Base-by-base conservation (phyloP, 1,139 yeast genomes). In the Sugiyamaella castrensis region DNA sequence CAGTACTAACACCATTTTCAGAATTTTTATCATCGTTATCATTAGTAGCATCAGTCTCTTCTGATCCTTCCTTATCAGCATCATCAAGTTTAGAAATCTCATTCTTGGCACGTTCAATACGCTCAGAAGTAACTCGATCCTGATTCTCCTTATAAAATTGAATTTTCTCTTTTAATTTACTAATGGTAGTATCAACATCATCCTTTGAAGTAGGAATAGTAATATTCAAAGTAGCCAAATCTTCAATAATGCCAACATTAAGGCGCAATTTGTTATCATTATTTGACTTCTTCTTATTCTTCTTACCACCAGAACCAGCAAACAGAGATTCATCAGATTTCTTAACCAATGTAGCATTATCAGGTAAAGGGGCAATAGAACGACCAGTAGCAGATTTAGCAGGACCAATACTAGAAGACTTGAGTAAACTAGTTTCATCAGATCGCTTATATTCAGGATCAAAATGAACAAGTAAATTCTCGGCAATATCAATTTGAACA, bases 131-230 rank as follows among this genome's bases (percentile, higher is more conserved):
- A 65, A 84, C 89, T 55, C 82, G 87, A 53, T 82, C 91, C 73
- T 89, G 95, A 70, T 83, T 82, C 47, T 77, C 77, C 69, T 79
- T 75, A 71, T 80, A 86, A 58, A 82, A 82, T 48, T 73, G 74
- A 66, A 87, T 79, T 69, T 94, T 89, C 62, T 77, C 80, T 75
- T 83, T 82, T 71, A 92, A 80, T 60, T 81, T 75, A 53, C 75
- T 81, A 61, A 87, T 69, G 56, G 95, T 81, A 47, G 71, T 71
- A 42, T 84, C 76, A 57, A 86, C 82, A 50, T 87, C 95, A 27
- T 84, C 94, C 59, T 79, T 74, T 62, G 83, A 79, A 54, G 84
- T 75, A 65, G 99, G 99, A 59, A 91, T 81, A 47, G 87, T 76
- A 57, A 92, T 79, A 55, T 83, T 82, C 67, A 91, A 79, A 62